Evolutionary conservation across 2,329 filamentous ascomycete species (phyloP).

Genomic region (Aspergillus sp.): DNA sequence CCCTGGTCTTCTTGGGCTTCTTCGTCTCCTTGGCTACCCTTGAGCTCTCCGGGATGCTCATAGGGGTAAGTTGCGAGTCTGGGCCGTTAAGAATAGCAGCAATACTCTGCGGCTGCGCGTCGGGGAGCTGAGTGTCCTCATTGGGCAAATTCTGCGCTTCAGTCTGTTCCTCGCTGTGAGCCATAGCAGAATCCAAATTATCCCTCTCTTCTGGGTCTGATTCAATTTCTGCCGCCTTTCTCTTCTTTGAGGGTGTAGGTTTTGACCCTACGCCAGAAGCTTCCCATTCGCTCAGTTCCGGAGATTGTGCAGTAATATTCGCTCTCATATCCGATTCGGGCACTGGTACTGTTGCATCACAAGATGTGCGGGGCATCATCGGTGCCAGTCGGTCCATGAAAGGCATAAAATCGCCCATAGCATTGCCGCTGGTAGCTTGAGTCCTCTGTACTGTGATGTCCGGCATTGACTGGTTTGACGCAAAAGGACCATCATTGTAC

Average conservation of each 20-base stretch:
- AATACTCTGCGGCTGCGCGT: conserved; percentile 27
- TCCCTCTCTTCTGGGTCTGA: not conserved
- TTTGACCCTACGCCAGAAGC: not conserved
- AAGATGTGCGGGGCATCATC: conserved; percentile 3
- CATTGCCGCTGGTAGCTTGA: not conserved
- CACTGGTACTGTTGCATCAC: not conserved
- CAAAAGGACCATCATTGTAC: conserved; percentile 26
- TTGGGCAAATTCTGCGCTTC: not conserved
- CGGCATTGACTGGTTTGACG: not conserved
- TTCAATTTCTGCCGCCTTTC: conserved; percentile 33
- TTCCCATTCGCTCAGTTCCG: not conserved
- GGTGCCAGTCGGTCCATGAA: conserved; percentile 10
- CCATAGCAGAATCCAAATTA: not conserved
- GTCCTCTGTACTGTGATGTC: not conserved
- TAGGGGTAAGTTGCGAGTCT: conserved; percentile 4
- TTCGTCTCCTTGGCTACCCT: conserved; percentile 14
- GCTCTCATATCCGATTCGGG: not conserved
- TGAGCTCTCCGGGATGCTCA: conserved; percentile 9
- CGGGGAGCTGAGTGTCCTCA: conserved; percentile 16
- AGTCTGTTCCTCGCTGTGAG: not conserved
- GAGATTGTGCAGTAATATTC: not conserved
- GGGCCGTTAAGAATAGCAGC: conserved; percentile 10
- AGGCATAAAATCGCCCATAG: not conserved
- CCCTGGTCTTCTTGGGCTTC: conserved; percentile 14
- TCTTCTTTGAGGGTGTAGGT: conserved; percentile 19